phyloP scores from a whole-genome alignment of 805 yeast species.

The Lipomyces yamanashiensis region DNA sequence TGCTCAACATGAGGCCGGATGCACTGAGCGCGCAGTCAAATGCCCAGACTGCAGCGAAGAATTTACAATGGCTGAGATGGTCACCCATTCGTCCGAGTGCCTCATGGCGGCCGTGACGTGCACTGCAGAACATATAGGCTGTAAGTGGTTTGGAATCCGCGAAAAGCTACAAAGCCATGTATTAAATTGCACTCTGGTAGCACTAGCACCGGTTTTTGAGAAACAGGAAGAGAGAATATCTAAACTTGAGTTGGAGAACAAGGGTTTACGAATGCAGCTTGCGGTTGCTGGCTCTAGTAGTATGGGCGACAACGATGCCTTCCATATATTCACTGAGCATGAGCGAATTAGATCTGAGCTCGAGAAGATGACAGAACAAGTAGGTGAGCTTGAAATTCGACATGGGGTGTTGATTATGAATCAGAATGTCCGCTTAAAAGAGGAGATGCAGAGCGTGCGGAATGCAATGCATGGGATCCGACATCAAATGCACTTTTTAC shows the following conservation, averaged over 20 bases:
- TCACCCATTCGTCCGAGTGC: conserved; percentile 35
- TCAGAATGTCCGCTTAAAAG: conserved; percentile 44
- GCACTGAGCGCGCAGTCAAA: conserved; percentile 27
- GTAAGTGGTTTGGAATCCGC: conserved; percentile 41
- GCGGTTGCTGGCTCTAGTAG: not conserved
- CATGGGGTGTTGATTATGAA: conserved; percentile 44
- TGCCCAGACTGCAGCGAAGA: conserved; percentile 33
- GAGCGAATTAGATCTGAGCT: conserved; percentile 46
- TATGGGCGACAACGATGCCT: conserved; percentile 35
- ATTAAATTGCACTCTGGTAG: conserved; percentile 40
- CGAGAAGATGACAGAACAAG: conserved; percentile 41
- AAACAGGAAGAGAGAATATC: conserved; percentile 41
- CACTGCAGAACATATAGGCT: conserved; percentile 41
- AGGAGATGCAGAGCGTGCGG: conserved; percentile 44
- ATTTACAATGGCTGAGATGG: conserved; percentile 27
- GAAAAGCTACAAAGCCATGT: conserved; percentile 37
- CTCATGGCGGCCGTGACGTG: conserved; percentile 38
- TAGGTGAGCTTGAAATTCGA: conserved; percentile 45
- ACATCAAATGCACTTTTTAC: conserved; percentile 46
- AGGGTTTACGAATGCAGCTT: conserved; percentile 41
- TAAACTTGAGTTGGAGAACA: conserved; percentile 44
- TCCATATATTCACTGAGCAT: conserved; percentile 43
- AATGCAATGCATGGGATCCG: conserved; percentile 45
- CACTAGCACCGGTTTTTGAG: conserved; percentile 40
- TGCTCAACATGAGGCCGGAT: conserved; percentile 21